Percentiles rank a stretch among this genome's conserved stretches.
These are phyloP conservation scores for Podaxis sp. DNA, from an alignment of 768 basidiomycete genomes.

Conservation along the genomic window DNA sequence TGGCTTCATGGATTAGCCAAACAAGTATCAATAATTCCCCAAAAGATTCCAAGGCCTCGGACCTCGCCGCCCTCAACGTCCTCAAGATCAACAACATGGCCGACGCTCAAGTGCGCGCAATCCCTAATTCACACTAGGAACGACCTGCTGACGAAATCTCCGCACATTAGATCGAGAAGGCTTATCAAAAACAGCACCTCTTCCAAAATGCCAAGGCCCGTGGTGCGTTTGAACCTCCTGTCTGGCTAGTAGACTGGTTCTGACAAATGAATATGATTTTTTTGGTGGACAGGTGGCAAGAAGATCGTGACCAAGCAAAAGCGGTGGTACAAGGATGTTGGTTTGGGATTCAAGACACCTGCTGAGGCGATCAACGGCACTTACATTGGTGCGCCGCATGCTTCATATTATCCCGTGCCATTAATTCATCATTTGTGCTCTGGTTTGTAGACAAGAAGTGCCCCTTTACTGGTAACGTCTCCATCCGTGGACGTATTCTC, in stretches of 20 bases:
- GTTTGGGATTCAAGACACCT: conserved; percentile 96
- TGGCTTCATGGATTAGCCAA: conserved; percentile 38
- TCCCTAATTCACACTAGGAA: not conserved
- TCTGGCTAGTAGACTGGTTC: conserved; percentile 14
- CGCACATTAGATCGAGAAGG: conserved; percentile 81
- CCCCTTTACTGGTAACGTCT: conserved; percentile 95
- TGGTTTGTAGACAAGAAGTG: conserved; percentile 92
- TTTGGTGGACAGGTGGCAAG: conserved; percentile 63
- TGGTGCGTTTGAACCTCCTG: conserved; percentile 54
- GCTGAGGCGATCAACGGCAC: conserved; percentile 93
- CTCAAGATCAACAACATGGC: conserved; percentile 56
- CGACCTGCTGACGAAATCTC: conserved; percentile 14
- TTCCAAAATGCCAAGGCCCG: conserved; percentile 97
- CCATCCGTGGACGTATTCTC: conserved; percentile 98
- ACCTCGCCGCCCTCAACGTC: conserved; percentile 34
- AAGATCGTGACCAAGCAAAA: conserved; percentile 93
- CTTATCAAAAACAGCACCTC: conserved; percentile 96
- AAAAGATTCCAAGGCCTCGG: conserved; percentile 31
- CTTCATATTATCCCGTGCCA: conserved; percentile 1
- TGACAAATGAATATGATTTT: conserved; percentile 18
- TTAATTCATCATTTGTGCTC: conserved; percentile 4
- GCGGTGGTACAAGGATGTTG: conserved; percentile 99
- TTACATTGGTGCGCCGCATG: conserved; percentile 77
- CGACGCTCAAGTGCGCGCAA: conserved; percentile 51
- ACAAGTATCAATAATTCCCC: conserved; percentile 40